A percentile compares a stretch with the other conserved stretches of the same genome.
phyloP scores from a whole-genome alignment of 768 basidiomycete species.

The Cyathus striatus region DNA sequence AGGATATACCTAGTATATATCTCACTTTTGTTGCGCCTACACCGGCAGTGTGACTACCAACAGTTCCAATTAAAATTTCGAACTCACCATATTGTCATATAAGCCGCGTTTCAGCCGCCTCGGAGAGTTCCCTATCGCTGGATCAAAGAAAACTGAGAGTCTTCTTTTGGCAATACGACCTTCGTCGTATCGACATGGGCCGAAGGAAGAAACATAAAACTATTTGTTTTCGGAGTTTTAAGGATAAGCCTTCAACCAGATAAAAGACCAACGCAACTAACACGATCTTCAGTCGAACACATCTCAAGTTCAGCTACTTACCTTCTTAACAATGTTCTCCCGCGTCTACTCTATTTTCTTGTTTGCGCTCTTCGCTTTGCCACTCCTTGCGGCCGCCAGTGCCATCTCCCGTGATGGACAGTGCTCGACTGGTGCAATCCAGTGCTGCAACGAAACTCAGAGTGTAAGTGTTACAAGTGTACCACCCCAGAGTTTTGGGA shows the following conservation, averaged over 20 bases:
- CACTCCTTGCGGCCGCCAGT: slow-evolving; percentile 14
- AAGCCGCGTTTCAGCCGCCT: too few species aligned
- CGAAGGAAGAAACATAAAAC: too few species aligned
- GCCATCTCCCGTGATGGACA: neutral
- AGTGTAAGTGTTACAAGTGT: neutral
- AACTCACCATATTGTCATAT: too few species aligned
- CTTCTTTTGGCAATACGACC: too few species aligned
- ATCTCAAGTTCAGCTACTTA: neutral
- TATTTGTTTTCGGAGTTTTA: neutral
- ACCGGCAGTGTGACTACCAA: too few species aligned
- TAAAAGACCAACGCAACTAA: neutral
- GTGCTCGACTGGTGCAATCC: neutral
- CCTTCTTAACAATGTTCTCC: slow-evolving; percentile 1
- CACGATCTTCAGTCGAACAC: neutral
- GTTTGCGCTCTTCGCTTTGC: slow-evolving; percentile 7
- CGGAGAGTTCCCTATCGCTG: too few species aligned
- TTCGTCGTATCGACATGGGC: too few species aligned
- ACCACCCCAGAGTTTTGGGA: too few species aligned
- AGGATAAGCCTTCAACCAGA: neutral
- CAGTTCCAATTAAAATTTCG: too few species aligned
- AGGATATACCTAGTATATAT: too few species aligned
- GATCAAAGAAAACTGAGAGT: too few species aligned
- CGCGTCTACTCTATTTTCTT: slow-evolving; percentile 2
- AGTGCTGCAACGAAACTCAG: neutral
- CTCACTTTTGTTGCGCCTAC: too few species aligned